Base-by-base conservation (phyloP, 345 rosid species). In the Hibiscus tridactylites region DNA sequence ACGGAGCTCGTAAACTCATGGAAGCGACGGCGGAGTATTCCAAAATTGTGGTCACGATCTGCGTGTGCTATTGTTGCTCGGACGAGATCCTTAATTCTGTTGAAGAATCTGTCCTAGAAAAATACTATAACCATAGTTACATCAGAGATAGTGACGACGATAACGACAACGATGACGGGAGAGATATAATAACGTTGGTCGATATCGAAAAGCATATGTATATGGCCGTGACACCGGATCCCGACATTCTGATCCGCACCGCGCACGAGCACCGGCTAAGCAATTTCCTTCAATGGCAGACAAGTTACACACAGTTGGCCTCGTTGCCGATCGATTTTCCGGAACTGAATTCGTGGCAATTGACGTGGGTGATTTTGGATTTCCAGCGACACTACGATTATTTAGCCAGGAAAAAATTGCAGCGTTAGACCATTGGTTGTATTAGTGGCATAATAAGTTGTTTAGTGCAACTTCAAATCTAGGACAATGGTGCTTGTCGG, bases 271-370 rank as follows among this genome's bases (percentile, higher is more conserved):
- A 76, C 11, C 83, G 88, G 4, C 71, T 87, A 28, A 85, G 88
- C 78, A 85, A 87, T 70, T 87, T 83, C 75, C 78, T 85, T 6
- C 77, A 81, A 28, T 87, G 91, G 88, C 88, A 87, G 74, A 76
- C 75, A 24, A 28, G n/a, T 44, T n/a, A 15, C 10, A 9, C 62
- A 31, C 24, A 46, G 64, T 68, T 79, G 61, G 5, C 82, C 61
- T 68, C 84, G n/a, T 83, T 90, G 4, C 57, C 76, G 6, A 83
- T 75, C 11, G 79, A 85, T 71, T 91, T 92, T 93, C 93, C 98
- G 1, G 93, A 90, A 78, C 78, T 85, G 58, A 16, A 52, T 21
- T 4, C 21, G 3, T 65, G 69, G 69, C 53, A 65, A 10, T 24
- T 65, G 17, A 29, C 79, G 44, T 87, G 49, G 49, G 68, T 4